These are phyloP conservation scores for Xylariaceae sp. DNA, from an alignment of 2,329 filamentous ascomycete genomes.

Conservation along the genomic window DNA sequence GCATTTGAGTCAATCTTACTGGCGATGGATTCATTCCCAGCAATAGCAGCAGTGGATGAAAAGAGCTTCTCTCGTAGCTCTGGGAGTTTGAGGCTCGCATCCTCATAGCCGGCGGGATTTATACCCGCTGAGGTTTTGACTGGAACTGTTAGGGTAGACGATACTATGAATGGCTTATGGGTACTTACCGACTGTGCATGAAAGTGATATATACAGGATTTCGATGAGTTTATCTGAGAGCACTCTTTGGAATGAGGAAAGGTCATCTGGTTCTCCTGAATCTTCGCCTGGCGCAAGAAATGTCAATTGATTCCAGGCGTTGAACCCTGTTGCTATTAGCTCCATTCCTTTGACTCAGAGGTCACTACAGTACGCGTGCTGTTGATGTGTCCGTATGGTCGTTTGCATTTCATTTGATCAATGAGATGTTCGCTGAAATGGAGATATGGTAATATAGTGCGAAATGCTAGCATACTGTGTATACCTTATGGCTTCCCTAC, in stretches of 20 bases:
- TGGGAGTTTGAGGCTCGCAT: slow-evolving; percentile 19
- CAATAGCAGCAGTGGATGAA: slow-evolving; percentile 29
- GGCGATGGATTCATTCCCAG: slow-evolving; percentile 34
- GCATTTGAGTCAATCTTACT: slow-evolving; percentile 21
- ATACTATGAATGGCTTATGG: not conserved
- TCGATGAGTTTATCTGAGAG: slow-evolving; percentile 37
- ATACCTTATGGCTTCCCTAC: too few species aligned
- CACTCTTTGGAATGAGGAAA: slow-evolving; percentile 43
- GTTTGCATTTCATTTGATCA: not conserved
- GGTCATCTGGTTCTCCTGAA: slow-evolving; percentile 43
- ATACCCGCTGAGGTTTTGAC: slow-evolving; percentile 26
- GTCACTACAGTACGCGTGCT: not conserved
- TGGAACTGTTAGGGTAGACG: slow-evolving; percentile 10
- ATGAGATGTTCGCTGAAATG: too few species aligned
- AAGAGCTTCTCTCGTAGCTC: slow-evolving; percentile 23
- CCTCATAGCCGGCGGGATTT: slow-evolving; percentile 28
- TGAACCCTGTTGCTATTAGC: slow-evolving; percentile 55
- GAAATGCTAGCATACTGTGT: too few species aligned
- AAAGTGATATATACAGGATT: slow-evolving; percentile 25
- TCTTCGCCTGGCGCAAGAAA: slow-evolving; percentile 36
- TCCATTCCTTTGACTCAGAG: slow-evolving; percentile 35
- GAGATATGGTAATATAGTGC: too few species aligned
- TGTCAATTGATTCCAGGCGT: slow-evolving; percentile 55
- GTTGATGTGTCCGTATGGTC: not conserved
- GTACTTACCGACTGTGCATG: slow-evolving; percentile 48